These are phyloP conservation scores for Salix brachista DNA, from an alignment of 345 rosid genomes.

Conservation along the genomic window DNA sequence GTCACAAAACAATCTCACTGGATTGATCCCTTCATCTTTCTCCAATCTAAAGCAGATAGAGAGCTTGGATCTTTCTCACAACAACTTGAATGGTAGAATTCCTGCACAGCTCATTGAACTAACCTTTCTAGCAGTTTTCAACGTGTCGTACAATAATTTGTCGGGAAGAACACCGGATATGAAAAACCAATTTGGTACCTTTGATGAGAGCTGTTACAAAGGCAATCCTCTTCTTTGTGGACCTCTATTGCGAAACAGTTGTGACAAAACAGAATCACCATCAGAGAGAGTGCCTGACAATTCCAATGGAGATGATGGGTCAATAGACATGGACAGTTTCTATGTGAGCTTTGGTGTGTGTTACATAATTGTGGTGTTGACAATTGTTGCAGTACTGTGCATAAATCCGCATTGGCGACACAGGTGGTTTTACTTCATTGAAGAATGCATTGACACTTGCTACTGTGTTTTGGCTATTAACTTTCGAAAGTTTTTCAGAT, in stretches of 20 bases:
- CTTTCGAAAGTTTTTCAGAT: not conserved
- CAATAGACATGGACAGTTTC: slow-evolving; percentile 6
- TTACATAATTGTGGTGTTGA: not conserved
- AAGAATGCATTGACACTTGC: not conserved
- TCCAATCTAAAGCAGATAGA: slow-evolving; percentile 27
- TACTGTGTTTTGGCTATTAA: not conserved
- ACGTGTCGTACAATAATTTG: slow-evolving; percentile 35
- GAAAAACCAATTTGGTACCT: slow-evolving; percentile 23
- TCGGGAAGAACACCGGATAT: slow-evolving; percentile 14
- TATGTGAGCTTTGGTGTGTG: not conserved
- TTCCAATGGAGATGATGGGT: not conserved
- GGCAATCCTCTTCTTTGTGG: slow-evolving; percentile 34
- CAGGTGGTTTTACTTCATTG: slow-evolving; percentile 3
- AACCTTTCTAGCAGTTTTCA: slow-evolving; percentile 12
- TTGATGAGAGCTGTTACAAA: slow-evolving; percentile 8
- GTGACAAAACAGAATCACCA: not conserved
- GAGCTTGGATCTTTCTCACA: slow-evolving; percentile 34
- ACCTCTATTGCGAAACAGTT: slow-evolving; percentile 4
- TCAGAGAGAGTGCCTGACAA: not conserved
- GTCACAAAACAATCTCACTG: slow-evolving; percentile 28
- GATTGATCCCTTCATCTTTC: slow-evolving; percentile 21
- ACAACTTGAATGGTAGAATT: slow-evolving; percentile 19
- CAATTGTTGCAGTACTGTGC: not conserved
- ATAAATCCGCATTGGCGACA: slow-evolving; percentile 16
- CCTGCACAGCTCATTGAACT: slow-evolving; percentile 21